Conservation (phyloP, 768 basidiomycete species). For the Naganishia vaughanmartiniae region DNA sequence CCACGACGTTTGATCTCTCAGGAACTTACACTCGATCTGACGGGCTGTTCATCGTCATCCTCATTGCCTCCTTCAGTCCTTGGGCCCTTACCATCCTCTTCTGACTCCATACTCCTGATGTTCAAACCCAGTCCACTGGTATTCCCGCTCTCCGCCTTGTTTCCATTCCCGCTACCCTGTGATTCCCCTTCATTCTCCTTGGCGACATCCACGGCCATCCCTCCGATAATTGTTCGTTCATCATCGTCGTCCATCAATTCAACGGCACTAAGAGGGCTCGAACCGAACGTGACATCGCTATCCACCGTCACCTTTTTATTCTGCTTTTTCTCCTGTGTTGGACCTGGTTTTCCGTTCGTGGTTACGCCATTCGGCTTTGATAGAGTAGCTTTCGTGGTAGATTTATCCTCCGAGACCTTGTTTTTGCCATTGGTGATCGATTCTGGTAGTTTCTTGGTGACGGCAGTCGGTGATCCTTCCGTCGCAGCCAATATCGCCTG, state of each 20-base stretch:
- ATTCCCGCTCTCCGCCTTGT: not conserved
- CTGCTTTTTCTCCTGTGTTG: not conserved
- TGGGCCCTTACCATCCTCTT: slow-evolving; percentile 32
- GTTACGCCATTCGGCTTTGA: not conserved
- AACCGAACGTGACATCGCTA: slow-evolving; percentile 1
- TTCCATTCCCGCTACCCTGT: not conserved
- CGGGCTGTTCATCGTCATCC: slow-evolving; percentile 38
- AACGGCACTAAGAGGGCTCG: slow-evolving; percentile 7
- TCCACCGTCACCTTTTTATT: slow-evolving; percentile 8
- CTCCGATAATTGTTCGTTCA: not conserved
- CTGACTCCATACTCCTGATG: not conserved
- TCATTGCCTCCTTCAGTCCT: slow-evolving; percentile 13
- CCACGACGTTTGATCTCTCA: not conserved
- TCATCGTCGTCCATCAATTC: slow-evolving; percentile 1
- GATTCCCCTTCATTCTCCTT: slow-evolving; percentile 1
- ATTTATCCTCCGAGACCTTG: not conserved
- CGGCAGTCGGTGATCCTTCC: not conserved
- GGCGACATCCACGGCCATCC: not conserved
- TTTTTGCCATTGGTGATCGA: not conserved
- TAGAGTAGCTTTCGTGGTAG: no score
- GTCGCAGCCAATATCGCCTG: slow-evolving; percentile 6
- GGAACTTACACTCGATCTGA: slow-evolving; percentile 36
- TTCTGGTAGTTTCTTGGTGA: slow-evolving; percentile 1
- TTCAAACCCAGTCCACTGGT: not conserved
- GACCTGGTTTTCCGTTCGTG: not conserved